Conservation (phyloP, 139 green algal species). For the Tetradesmus obliquus region DNA sequence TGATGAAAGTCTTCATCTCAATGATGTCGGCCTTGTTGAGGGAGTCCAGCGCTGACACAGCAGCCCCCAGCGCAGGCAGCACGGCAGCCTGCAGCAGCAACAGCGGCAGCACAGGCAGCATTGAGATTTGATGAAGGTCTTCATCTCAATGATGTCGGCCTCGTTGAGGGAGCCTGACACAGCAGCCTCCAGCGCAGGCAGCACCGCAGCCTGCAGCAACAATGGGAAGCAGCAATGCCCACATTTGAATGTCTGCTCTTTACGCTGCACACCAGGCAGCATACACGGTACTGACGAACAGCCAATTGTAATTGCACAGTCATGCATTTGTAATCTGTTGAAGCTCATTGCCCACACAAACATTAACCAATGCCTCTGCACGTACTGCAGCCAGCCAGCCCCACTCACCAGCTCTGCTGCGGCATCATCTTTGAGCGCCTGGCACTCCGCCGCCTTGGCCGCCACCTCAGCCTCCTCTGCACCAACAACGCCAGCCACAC, state of each 20-base stretch:
- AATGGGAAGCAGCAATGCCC: not conserved
- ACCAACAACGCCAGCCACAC: slow-evolving; percentile 68
- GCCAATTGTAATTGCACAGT: too few species aligned
- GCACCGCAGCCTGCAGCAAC: slow-evolving; percentile 48
- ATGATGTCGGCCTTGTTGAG: slow-evolving; percentile 90
- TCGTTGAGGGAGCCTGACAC: slow-evolving; percentile 84
- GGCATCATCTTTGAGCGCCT: slow-evolving; percentile 74
- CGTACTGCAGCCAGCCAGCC: too few species aligned
- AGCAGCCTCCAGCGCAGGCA: slow-evolving; percentile 84
- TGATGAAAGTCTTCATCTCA: slow-evolving; percentile 89
- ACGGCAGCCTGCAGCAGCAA: slow-evolving; percentile 47
- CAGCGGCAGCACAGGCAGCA: not conserved
- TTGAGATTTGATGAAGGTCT: slow-evolving; percentile 78
- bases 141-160: slow-evolving; percentile 87
- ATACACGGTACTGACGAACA: too few species aligned
- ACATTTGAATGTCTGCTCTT: too few species aligned
- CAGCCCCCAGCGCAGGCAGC: slow-evolving; percentile 81
- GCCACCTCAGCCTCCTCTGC: slow-evolving; percentile 74
- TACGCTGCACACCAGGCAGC: too few species aligned
- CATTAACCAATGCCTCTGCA: not conserved
- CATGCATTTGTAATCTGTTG: too few species aligned
- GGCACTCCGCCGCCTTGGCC: slow-evolving; percentile 43
- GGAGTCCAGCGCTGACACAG: slow-evolving; percentile 74
- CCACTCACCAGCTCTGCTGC: slow-evolving; percentile 74
- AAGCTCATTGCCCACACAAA: not conserved